phyloP scores from a whole-genome alignment of 2,329 filamentous ascomycete species.

The Fusarium subglutinans region DNA sequence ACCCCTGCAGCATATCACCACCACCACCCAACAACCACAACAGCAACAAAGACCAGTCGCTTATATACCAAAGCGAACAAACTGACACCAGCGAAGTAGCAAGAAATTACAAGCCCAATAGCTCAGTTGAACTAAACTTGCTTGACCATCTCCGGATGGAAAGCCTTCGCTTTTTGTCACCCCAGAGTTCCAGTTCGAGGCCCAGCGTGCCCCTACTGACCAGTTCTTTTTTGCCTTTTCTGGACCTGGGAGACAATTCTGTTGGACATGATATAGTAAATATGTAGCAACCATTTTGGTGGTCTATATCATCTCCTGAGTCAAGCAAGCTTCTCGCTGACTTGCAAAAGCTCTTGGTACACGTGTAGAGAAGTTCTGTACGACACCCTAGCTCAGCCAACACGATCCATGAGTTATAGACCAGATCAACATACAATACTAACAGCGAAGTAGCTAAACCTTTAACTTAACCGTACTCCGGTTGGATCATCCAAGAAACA shows the following conservation, averaged over 20 bases:
- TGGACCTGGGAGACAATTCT: rapidly evolving
- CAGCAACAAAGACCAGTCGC: background rate
- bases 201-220: too few species aligned
- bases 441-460: conserved; percentile 8
- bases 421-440: rapidly evolving
- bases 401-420: background rate
- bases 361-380: too few species aligned
- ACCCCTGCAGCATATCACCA: background rate
- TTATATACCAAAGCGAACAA: background rate
- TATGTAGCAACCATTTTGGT: rapidly evolving
- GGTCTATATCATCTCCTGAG: rapidly evolving
- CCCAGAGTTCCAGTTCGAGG: background rate
- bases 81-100: conserved; percentile 7
- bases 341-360: background rate
- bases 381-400: too few species aligned
- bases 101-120: background rate
- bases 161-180: conserved; percentile 12
- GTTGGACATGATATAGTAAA: rapidly evolving
- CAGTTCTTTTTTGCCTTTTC: background rate
- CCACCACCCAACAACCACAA: background rate
- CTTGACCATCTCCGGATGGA: background rate
- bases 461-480: background rate
- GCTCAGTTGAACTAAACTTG: background rate
- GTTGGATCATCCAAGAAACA: background rate
- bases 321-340: rapidly evolving